phyloP scores from a whole-genome alignment of 2,329 filamentous ascomycete species.

The Paraphoma sp. region DNA sequence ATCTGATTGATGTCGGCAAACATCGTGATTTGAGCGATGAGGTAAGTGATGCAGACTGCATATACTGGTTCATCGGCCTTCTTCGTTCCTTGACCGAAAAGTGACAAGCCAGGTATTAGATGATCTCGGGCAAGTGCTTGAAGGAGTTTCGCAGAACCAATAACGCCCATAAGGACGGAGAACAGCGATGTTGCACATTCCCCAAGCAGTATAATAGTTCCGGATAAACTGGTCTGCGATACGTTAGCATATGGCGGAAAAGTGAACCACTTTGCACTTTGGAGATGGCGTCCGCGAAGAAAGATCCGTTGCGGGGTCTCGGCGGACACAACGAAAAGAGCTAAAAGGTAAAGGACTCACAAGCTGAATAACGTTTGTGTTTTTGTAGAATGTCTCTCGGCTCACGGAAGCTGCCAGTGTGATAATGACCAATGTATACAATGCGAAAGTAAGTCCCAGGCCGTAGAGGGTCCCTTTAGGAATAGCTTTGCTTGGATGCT shows the following conservation, averaged over 20 bases:
- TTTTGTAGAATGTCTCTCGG: constrained; percentile 73
- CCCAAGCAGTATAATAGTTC: constrained; percentile 75
- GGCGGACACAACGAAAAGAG: background rate
- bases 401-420: constrained; percentile 80
- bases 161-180: constrained; percentile 85
- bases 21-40: constrained; percentile 78
- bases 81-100: constrained; percentile 77
- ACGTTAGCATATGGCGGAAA: background rate
- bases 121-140: constrained; percentile 83
- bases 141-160: constrained; percentile 82
- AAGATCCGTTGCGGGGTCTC: too few species aligned
- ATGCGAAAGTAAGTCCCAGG: constrained; percentile 74
- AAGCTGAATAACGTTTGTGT: constrained; percentile 81
- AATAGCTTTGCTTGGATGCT: constrained; percentile 82
- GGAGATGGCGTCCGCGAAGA: too few species aligned
- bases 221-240: constrained; percentile 72
- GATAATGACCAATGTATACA: constrained; percentile 78
- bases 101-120: constrained; percentile 74
- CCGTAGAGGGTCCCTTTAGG: constrained; percentile 84
- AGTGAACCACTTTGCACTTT: too few species aligned
- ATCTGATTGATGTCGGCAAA: constrained; percentile 87
- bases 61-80: constrained; percentile 76
- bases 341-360: constrained; percentile 42
- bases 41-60: constrained; percentile 78
- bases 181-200: constrained; percentile 86